Evolutionary conservation across 495 filamentous ascomycete genomes (phyloP).

Genomic region (Chaetomium cochliodes): DNA sequence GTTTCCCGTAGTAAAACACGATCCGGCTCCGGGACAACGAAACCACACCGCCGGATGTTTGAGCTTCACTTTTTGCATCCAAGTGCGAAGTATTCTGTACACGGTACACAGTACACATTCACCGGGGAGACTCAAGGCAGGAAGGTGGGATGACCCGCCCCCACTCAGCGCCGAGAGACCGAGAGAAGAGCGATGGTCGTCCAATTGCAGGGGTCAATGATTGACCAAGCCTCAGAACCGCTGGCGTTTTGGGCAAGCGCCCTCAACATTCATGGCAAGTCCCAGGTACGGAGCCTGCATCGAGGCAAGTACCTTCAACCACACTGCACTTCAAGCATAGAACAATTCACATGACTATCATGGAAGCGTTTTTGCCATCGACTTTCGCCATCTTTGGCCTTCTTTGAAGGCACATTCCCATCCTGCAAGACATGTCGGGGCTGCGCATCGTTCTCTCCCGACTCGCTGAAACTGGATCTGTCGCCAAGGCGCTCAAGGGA

Average conservation of each 20-base stretch:
- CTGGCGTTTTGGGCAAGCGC: conserved; percentile 10
- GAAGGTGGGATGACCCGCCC: conserved; percentile 11
- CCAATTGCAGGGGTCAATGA: background rate
- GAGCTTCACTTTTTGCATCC: too few relatives aligned
- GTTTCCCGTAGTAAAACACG: background rate
- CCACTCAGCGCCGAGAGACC: conserved; percentile 23
- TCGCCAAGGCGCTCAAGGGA: conserved; percentile 30
- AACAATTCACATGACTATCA: background rate
- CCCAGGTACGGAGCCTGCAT: background rate
- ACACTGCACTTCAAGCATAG: background rate
- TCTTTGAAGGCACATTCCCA: background rate
- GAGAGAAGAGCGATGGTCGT: conserved; percentile 7
- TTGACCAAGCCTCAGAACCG: background rate
- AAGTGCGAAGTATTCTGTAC: too few relatives aligned
- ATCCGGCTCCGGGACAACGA: background rate
- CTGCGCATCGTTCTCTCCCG: background rate
- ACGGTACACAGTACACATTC: background rate
- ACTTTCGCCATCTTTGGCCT: background rate
- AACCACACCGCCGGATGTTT: background rate
- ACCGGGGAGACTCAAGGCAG: background rate
- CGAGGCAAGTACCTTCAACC: background rate
- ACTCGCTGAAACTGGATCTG: background rate
- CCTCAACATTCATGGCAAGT: background rate
- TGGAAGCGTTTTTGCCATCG: background rate
- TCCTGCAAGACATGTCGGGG: background rate